phyloP scores from a whole-genome alignment of 2,329 filamentous ascomycete species.

The Pseudogymnoascus sp. region DNA sequence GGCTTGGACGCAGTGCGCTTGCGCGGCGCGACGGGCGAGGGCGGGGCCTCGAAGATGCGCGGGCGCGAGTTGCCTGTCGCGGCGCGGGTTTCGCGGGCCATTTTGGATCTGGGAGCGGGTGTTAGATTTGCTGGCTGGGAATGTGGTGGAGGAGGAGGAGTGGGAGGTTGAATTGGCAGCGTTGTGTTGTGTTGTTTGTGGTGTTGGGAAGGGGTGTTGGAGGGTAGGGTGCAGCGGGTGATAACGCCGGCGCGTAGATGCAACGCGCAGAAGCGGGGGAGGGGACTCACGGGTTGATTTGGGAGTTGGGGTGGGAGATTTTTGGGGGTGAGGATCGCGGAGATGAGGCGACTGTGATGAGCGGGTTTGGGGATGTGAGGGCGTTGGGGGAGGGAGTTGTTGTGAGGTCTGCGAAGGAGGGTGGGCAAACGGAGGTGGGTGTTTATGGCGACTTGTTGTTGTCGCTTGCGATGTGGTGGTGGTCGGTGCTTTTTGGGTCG shows the following conservation, averaged over 20 bases:
- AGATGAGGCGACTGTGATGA: background rate
- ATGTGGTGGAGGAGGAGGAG: background rate
- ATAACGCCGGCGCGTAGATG: background rate
- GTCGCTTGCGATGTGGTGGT: constrained; percentile 1
- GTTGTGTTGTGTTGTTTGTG: background rate
- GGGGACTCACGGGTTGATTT: background rate
- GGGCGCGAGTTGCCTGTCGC: constrained; percentile 11
- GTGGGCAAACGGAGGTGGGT: constrained; percentile 1
- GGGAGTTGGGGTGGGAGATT: background rate
- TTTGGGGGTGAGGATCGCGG: background rate
- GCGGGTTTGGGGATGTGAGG: background rate
- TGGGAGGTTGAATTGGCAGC: background rate
- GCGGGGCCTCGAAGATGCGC: constrained; percentile 4
- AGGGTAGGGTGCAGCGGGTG: background rate
- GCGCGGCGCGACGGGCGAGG: background rate
- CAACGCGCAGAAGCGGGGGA: background rate
- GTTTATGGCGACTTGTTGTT: constrained; percentile 2
- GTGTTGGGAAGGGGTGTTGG: background rate
- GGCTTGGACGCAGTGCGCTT: constrained; percentile 1
- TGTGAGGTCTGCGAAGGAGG: background rate
- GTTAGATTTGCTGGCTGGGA: background rate
- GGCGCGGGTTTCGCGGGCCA: constrained; percentile 11
- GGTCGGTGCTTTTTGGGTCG: constrained; percentile 4
- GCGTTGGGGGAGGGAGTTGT: background rate
- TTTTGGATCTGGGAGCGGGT: background rate